phyloP scores from a whole-genome alignment of 345 rosid species.

The Gossypium thurberi region DNA sequence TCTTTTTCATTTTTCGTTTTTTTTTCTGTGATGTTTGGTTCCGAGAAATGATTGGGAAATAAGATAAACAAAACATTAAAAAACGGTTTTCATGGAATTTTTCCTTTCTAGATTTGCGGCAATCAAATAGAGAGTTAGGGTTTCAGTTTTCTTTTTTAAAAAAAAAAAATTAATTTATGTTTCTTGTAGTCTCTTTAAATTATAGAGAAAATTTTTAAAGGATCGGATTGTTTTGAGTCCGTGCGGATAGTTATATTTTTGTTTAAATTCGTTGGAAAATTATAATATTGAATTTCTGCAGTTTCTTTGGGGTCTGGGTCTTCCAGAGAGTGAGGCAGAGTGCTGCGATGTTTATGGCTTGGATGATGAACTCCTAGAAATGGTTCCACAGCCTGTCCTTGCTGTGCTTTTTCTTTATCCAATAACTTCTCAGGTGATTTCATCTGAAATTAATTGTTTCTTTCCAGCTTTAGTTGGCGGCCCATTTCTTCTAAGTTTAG shows the following conservation, averaged over 20 bases:
- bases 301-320: constrained; percentile 89
- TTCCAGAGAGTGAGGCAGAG: constrained; percentile 55
- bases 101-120: neutral
- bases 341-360: constrained; percentile 85
- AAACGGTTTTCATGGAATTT: neutral
- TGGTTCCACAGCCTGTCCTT: constrained; percentile 89
- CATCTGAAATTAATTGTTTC: neutral
- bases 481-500: neutral
- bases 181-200: too few species aligned
- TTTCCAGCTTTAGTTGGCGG: neutral
- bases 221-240: neutral
- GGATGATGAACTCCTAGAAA: constrained; percentile 75
- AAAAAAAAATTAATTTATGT: neutral
- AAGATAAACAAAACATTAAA: neutral
- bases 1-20: neutral
- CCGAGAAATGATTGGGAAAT: neutral
- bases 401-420: constrained; percentile 94
- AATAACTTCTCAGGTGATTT: constrained; percentile 58
- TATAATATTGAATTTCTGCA: constrained; percentile 20
- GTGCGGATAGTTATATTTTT: neutral
- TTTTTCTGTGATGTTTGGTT: constrained; percentile 10
- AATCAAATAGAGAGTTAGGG: neutral
- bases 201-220: too few species aligned
- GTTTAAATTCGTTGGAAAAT: neutral
- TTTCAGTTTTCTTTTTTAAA: neutral